phyloP scores from a whole-genome alignment of 371 early-diverging fungal genomes.

The Mucor lusitanicus region DNA sequence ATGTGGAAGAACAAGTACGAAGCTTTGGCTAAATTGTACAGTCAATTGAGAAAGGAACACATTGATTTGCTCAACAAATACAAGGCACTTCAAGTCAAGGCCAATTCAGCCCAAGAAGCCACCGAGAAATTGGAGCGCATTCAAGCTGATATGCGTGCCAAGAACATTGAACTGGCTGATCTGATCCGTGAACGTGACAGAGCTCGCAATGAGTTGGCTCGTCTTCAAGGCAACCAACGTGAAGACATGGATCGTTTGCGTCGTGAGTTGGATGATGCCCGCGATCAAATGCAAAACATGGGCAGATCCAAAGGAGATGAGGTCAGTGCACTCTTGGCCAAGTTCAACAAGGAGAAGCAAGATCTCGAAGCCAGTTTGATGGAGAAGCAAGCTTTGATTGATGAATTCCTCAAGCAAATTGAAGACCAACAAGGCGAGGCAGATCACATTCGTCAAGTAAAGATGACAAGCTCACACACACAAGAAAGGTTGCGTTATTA shows the following conservation, averaged over 20 bases:
- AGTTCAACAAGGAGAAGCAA: conserved; percentile 81
- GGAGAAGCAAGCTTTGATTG: conserved; percentile 50
- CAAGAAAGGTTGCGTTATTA: no score
- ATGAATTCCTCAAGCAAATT: conserved; percentile 67
- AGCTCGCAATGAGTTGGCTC: conserved; percentile 73
- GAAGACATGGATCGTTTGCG: conserved; percentile 82
- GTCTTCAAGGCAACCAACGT: conserved; percentile 64
- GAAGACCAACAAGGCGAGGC: conserved; percentile 73
- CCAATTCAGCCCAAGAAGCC: conserved; percentile 77
- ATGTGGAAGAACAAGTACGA: conserved; percentile 93
- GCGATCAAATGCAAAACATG: conserved; percentile 77
- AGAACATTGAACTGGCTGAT: conserved; percentile 81
- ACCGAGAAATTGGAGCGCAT: conserved; percentile 74
- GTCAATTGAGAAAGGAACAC: conserved; percentile 95
- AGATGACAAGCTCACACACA: not conserved
- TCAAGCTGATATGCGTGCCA: conserved; percentile 77
- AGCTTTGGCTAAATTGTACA: conserved; percentile 91
- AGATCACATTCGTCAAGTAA: conserved; percentile 60
- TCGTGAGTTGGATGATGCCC: conserved; percentile 76
- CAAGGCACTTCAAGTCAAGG: conserved; percentile 80
- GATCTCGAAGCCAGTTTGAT: conserved; percentile 71
- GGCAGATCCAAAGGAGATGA: conserved; percentile 80
- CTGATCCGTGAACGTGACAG: conserved; percentile 84
- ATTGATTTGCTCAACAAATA: conserved; percentile 89
- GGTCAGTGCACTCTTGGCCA: conserved; percentile 72